These are phyloP conservation scores for Populus deltoides DNA, from an alignment of 345 rosid genomes.

Conservation along the genomic window DNA sequence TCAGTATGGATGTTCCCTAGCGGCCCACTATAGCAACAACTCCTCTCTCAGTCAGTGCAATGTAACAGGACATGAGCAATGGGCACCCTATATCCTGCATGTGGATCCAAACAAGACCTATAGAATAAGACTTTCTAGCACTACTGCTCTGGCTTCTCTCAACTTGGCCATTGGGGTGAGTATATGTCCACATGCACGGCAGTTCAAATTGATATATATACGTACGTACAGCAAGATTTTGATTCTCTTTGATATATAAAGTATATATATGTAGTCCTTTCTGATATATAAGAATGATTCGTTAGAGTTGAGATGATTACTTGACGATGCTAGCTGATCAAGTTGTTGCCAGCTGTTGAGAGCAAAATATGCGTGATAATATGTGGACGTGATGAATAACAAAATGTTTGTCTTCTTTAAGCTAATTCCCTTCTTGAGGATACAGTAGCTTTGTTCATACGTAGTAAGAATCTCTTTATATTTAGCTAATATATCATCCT, in stretches of 20 bases:
- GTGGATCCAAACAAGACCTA: slow-evolving; percentile 60
- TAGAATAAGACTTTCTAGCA: slow-evolving; percentile 69
- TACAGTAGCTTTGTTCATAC: background rate
- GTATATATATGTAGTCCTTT: too few relatives aligned
- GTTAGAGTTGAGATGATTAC: too few relatives aligned
- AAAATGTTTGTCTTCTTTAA: background rate
- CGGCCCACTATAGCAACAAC: slow-evolving; percentile 36
- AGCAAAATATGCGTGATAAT: background rate
- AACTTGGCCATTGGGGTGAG: slow-evolving; percentile 64
- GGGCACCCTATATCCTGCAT: slow-evolving; percentile 52
- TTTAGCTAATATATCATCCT: background rate
- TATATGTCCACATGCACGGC: too few relatives aligned
- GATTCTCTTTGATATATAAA: too few relatives aligned
- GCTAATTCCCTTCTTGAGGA: background rate
- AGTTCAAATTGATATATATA: too few relatives aligned
- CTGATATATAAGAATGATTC: too few relatives aligned
- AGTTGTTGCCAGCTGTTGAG: too few relatives aligned
- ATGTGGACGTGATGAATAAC: background rate
- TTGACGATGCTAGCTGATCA: too few relatives aligned
- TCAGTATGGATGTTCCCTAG: slow-evolving; percentile 70
- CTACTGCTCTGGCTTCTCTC: slow-evolving; percentile 71
- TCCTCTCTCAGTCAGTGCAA: slow-evolving; percentile 32
- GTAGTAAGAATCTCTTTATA: background rate
- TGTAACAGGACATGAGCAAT: slow-evolving; percentile 52
- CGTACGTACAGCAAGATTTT: too few relatives aligned